Percentiles rank a stretch among this genome's conserved stretches.
Conservation (phyloP, 306 rosid species). For the Castanospermum australe region DNA sequence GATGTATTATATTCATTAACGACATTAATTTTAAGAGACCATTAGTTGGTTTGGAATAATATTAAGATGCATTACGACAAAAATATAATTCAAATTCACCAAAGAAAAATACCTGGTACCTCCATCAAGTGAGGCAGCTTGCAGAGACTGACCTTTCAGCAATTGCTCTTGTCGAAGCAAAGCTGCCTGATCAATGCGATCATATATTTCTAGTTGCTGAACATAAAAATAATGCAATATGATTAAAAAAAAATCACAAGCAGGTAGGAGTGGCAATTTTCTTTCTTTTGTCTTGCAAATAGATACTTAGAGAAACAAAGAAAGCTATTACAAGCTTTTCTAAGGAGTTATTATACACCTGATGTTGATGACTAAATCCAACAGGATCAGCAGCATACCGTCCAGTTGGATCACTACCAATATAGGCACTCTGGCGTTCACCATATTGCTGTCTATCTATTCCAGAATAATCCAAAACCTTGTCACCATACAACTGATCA, state of each 20-base stretch:
- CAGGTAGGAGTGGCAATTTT: background rate
- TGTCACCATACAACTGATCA: slow-evolving; percentile 79
- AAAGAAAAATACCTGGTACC: slow-evolving; percentile 68
- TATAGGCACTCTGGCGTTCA: slow-evolving; percentile 72
- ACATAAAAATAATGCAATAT: slow-evolving; percentile 13
- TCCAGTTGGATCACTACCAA: slow-evolving; percentile 75
- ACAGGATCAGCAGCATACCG: slow-evolving; percentile 74
- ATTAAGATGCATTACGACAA: slow-evolving; percentile 14
- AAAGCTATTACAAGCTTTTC: slow-evolving; percentile 11
- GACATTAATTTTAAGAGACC: slow-evolving; percentile 23
- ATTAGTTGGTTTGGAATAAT: slow-evolving; percentile 12
- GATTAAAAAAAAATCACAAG: background rate
- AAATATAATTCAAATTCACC: background rate
- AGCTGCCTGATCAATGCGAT: slow-evolving; percentile 80
- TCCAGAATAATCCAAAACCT: slow-evolving; percentile 75
- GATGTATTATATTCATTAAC: slow-evolving; percentile 16
- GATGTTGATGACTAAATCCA: slow-evolving; percentile 77
- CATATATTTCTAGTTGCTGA: slow-evolving; percentile 76
- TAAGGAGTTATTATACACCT: slow-evolving; percentile 49
- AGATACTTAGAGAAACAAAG: background rate
- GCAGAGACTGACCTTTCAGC: slow-evolving; percentile 82
- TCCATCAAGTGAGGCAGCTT: slow-evolving; percentile 83
- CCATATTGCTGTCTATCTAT: slow-evolving; percentile 87
- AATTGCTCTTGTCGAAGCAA: slow-evolving; percentile 94
- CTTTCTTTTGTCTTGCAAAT: background rate